Percentiles rank a stretch among this genome's conserved stretches.
These are phyloP conservation scores for Chaetomium sp. DNA, from an alignment of 2,329 filamentous ascomycete species.

Conservation along the genomic window DNA sequence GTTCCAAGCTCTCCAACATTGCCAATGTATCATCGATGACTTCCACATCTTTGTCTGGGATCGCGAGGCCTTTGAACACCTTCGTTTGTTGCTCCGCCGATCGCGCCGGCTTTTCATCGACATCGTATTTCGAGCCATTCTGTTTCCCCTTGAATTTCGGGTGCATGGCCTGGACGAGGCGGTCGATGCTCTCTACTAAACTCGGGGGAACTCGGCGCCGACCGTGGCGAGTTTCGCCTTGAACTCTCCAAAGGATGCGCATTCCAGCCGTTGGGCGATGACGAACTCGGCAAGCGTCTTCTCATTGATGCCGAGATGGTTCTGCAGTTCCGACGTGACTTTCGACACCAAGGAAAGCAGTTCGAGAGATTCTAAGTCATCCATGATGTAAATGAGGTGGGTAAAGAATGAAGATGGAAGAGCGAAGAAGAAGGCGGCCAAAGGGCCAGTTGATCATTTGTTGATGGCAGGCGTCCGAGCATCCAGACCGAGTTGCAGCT, in stretches of 20 bases:
- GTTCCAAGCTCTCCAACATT: constrained; percentile 81
- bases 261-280: constrained; percentile 84
- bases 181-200: constrained; percentile 87
- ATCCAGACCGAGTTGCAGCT: background rate
- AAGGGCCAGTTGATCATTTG: background rate
- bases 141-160: constrained; percentile 72
- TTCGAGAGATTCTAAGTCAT: constrained; percentile 89
- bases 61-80: constrained; percentile 85
- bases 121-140: constrained; percentile 39
- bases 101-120: constrained; percentile 47
- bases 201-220: constrained; percentile 80
- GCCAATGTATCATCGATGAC: constrained; percentile 92
- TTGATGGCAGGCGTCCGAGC: background rate
- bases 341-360: constrained; percentile 91
- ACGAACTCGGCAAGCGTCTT: constrained; percentile 97
- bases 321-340: constrained; percentile 90
- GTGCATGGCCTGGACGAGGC: constrained; percentile 85
- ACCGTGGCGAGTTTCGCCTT: constrained; percentile 72
- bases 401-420: background rate
- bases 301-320: constrained; percentile 88
- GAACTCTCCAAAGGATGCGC: constrained; percentile 70
- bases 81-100: constrained; percentile 72
- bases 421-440: background rate
- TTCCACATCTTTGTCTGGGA: constrained; percentile 77
- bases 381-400: constrained; percentile 59